Evolutionary conservation across 78 protist genomes (phyloP).

Genomic region (Dictyostelium brefeldianum): DNA sequence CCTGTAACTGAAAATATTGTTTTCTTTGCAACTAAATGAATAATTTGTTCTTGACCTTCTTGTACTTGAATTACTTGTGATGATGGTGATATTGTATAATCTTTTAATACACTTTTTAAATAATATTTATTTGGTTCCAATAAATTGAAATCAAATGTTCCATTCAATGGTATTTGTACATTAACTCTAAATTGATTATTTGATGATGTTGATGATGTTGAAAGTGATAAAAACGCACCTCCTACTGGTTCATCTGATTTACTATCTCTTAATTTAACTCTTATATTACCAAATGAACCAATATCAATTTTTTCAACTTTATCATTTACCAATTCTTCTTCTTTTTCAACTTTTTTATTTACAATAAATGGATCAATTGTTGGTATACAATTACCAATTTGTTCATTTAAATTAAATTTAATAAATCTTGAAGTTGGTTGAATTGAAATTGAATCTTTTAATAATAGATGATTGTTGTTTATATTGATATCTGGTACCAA

Average conservation of each 20-base stretch:
- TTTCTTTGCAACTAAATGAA: not conserved
- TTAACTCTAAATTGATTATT: not conserved
- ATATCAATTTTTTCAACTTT: not conserved
- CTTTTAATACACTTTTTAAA: not conserved
- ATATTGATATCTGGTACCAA: not conserved
- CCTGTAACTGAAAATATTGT: not conserved
- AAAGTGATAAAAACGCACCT: not conserved
- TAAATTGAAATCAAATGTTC: not conserved
- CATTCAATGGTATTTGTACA: not conserved
- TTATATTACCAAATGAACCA: conserved; percentile 4
- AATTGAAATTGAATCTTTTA: not conserved
- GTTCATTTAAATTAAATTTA: not conserved
- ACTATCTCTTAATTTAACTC: not conserved
- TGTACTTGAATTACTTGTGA: not conserved
- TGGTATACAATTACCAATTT: not conserved
- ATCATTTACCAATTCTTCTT: too few species aligned
- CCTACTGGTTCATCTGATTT: not conserved
- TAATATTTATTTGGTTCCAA: not conserved
- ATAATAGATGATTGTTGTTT: not conserved
- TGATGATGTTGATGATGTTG: not conserved
- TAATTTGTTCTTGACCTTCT: not conserved
- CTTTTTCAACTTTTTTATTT: too few species aligned
- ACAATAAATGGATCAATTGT: not conserved
- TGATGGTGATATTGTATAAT: not conserved
- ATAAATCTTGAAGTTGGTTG: not conserved